Conservation (phyloP, 176 grass and related monocot species). For the Juncus effusus region DNA sequence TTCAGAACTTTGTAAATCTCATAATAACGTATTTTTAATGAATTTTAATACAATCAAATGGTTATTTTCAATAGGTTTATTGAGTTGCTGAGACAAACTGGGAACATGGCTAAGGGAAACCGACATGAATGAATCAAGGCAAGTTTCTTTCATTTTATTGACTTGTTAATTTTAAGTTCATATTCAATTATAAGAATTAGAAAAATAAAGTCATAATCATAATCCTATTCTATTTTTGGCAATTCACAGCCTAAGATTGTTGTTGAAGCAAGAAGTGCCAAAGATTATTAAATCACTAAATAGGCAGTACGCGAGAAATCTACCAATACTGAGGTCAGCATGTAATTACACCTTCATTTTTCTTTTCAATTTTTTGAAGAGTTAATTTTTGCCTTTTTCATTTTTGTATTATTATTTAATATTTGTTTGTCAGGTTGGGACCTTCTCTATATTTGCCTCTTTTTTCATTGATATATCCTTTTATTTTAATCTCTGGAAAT, state of each 20-base stretch:
- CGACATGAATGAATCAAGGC: slow-evolving; percentile 93
- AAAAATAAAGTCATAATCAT: slow-evolving; percentile 10
- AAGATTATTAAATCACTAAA: slow-evolving; percentile 95
- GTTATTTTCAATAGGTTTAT: slow-evolving; percentile 97
- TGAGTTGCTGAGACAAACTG: slow-evolving; percentile 91
- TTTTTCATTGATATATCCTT: neutral
- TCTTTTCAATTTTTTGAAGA: neutral
- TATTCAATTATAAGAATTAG: neutral
- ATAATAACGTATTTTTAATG: slow-evolving; percentile 28
- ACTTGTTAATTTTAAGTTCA: slow-evolving; percentile 8
- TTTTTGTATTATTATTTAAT: slow-evolving; percentile 18
- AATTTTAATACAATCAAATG: slow-evolving; percentile 49
- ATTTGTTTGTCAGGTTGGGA: slow-evolving; percentile 56
- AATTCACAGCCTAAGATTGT: slow-evolving; percentile 73
- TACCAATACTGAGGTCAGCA: slow-evolving; percentile 83
- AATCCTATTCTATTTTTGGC: slow-evolving; percentile 1
- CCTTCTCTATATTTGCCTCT: slow-evolving; percentile 49
- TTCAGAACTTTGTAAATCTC: slow-evolving; percentile 24
- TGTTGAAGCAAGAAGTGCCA: slow-evolving; percentile 95
- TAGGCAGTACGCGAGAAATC: slow-evolving; percentile 93
- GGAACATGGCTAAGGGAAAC: slow-evolving; percentile 83
- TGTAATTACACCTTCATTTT: slow-evolving; percentile 18
- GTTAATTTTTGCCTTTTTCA: neutral
- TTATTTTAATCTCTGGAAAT: neutral
- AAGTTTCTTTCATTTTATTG: neutral